A percentile compares a stretch with the other conserved stretches of the same genome.
Evolutionary conservation across 176 grass and related monocot species (phyloP).

Genomic region (Lolium rigidum): DNA sequence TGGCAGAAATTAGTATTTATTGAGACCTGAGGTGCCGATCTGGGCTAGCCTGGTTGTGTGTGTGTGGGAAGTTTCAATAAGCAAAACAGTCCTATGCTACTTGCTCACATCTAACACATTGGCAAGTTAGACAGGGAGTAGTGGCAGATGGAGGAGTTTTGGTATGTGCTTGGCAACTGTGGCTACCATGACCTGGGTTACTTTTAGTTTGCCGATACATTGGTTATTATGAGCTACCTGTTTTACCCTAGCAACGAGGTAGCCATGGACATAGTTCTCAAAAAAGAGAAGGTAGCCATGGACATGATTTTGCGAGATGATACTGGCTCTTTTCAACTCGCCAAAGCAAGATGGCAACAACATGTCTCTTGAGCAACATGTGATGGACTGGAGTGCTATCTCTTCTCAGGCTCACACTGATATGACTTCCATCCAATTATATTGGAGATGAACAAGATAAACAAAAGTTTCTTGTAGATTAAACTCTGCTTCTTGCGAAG

Average conservation of each 20-base stretch:
- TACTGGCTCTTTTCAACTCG: neutral
- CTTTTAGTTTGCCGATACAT: neutral
- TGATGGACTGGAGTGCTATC: neutral
- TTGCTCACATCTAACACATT: neutral
- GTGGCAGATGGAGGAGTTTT: neutral
- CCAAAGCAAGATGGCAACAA: neutral
- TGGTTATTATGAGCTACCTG: slow-evolving; percentile 12
- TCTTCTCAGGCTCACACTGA: neutral
- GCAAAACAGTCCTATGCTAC: neutral
- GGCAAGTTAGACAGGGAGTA: neutral
- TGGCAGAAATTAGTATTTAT: neutral
- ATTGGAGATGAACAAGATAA: neutral
- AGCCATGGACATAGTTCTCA: neutral
- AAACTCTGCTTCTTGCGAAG: neutral
- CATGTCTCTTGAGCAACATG: neutral
- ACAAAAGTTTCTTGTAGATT: neutral
- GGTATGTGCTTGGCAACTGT: slow-evolving; percentile 8
- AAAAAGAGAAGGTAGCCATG: neutral
- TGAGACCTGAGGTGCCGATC: neutral
- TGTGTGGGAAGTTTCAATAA: neutral
- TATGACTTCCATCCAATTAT: neutral
- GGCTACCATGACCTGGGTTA: neutral
- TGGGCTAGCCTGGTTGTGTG: neutral
- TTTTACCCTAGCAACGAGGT: neutral
- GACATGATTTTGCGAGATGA: neutral